Base-by-base conservation (phyloP, 2,329 filamentous ascomycete genomes). In the Microsporum audouinii region DNA sequence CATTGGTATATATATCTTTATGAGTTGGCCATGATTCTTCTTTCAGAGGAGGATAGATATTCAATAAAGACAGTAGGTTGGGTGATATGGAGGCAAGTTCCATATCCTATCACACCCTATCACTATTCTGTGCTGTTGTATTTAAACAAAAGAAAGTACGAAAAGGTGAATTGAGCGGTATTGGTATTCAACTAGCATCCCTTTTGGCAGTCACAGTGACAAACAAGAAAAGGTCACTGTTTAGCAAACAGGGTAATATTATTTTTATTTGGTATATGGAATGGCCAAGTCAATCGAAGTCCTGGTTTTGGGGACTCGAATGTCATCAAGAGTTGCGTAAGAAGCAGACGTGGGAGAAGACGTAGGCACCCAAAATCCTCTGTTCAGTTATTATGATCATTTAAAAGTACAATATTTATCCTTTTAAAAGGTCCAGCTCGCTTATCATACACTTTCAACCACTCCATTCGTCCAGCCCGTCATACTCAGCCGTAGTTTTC, bases 401-500 rank as follows among this genome's bases (percentile, higher is more conserved):
- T 36, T 55, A 27, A 34, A 55, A 55, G 51, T 38, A 55, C 51
- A 55, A 8, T 14, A n/a, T 55, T 5, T 55, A 6, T 17, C 10
- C 7, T 17, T 31, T 31, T 3, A 29, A 23, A 49, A 31, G 7
- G 27, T 3, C 27, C 23, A 10, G 31, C 31, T 33, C n/a, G 5
- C 10, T 31, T 39, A 7, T 43, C 31, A 55, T 14, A 36, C n/a
- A 33, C 3, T 12, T 29, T 51, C 27, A 51, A 14, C 45, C 45
- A 14, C 56, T 58, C 61, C 61, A 62, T 55, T 62, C 58, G 47
- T 63, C 62, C 36, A 64, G 36, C n/a, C 60, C 66, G 36, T 70
- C 67, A 34, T 66, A 67, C 53, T 68, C 64, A 34, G 68, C 68
- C 7, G 68, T 66, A 29, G 72, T 75, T 27, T 69, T 71, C 73